Evolutionary conservation across 2,329 filamentous ascomycete species (phyloP).

Genomic region (Cercospora brassicicola): DNA sequence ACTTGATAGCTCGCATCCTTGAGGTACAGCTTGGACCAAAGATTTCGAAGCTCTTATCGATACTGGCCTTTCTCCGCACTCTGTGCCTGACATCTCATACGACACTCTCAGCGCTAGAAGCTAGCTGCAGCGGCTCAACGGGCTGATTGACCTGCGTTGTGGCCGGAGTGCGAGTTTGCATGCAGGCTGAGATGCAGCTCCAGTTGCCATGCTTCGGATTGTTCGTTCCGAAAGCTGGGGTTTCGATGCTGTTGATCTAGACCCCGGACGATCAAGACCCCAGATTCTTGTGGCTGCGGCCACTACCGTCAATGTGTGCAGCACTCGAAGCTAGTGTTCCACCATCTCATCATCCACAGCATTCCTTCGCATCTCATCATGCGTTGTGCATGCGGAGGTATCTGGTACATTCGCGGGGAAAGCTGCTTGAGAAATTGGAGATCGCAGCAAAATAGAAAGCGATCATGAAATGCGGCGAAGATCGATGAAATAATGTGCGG

Average conservation of each 20-base stretch:
- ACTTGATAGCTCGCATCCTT: neutral
- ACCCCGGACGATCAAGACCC: neutral
- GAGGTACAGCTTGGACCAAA: neutral
- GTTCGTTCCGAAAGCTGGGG: slow-evolving; percentile 1
- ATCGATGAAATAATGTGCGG: neutral
- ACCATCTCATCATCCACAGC: neutral
- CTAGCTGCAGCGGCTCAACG: slow-evolving; percentile 12
- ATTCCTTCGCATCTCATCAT: neutral
- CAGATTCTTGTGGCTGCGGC: neutral
- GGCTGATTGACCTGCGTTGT: neutral
- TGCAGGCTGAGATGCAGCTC: neutral
- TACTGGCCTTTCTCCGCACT: neutral
- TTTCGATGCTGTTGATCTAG: neutral
- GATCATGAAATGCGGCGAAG: neutral
- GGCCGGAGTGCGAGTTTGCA: neutral
- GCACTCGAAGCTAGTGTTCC: neutral
- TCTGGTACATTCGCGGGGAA: neutral
- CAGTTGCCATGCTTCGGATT: neutral
- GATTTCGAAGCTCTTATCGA: neutral
- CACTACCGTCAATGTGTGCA: neutral
- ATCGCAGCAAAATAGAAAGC: neutral
- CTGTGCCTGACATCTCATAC: slow-evolving; percentile 16
- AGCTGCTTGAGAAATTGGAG: neutral
- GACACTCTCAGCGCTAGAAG: slow-evolving; percentile 3
- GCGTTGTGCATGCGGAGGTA: neutral